A percentile compares a stretch with the other conserved stretches of the same genome.
phyloP scores from a whole-genome alignment of 75 land plant species.

The Sequoia sempervirens region DNA sequence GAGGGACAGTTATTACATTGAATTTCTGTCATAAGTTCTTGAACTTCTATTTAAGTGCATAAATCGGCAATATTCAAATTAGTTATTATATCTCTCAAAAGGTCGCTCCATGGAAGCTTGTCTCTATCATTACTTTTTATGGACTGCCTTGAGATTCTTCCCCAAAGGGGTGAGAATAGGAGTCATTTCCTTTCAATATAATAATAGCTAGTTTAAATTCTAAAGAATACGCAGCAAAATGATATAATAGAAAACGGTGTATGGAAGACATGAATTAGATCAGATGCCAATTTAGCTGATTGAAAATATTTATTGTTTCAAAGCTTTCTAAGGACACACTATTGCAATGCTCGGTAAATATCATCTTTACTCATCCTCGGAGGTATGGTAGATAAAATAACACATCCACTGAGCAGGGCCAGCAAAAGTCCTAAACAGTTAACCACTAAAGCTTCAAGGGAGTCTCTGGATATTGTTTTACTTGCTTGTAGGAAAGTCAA shows the following conservation, averaged over 20 bases:
- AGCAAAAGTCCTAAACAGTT: conserved; percentile 56
- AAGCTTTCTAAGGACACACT: not conserved
- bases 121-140: not conserved
- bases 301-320: not conserved
- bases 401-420: conserved; percentile 46
- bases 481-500: conserved; percentile 53
- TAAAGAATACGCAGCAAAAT: not conserved
- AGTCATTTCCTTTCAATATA: not conserved
- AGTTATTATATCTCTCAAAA: not conserved
- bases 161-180: not conserved
- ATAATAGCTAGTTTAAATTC: not conserved
- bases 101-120: not conserved
- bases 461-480: conserved; percentile 22
- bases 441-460: conserved; percentile 47
- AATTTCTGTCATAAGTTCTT: not conserved
- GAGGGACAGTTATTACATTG: not conserved
- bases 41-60: not conserved
- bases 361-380: conserved; percentile 22
- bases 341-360: not conserved
- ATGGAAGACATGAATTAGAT: conserved; percentile 1
- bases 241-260: not conserved
- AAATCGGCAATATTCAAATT: not conserved
- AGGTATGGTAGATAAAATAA: conserved; percentile 34
- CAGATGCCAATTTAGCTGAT: not conserved
- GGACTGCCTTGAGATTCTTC: not conserved